Evolutionary conservation across 345 rosid genomes (phyloP).

Genomic region (Citrus trifoliata): DNA sequence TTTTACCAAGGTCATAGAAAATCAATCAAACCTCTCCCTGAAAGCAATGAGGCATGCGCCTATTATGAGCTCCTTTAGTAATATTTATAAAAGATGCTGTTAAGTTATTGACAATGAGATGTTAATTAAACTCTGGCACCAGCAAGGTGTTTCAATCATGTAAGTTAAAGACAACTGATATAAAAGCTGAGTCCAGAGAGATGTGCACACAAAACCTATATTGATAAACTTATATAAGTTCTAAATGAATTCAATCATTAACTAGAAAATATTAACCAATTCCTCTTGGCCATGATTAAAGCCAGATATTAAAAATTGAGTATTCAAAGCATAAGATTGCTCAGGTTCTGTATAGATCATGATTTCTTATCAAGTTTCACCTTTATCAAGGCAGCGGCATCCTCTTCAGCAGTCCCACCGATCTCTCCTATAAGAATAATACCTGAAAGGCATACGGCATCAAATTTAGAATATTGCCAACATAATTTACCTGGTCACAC

Average conservation of each 20-base stretch:
- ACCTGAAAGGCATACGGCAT: constrained; percentile 39
- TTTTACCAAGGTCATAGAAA: background rate
- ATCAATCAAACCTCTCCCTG: background rate
- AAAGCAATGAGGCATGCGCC: background rate
- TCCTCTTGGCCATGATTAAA: background rate
- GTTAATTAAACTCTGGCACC: background rate
- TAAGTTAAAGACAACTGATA: background rate
- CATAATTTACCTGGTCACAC: background rate
- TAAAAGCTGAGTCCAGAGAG: background rate
- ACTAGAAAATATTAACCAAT: background rate
- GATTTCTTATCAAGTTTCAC: constrained; percentile 25
- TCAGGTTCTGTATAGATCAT: background rate
- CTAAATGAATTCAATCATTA: background rate
- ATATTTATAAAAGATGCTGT: background rate
- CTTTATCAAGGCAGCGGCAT: constrained; percentile 88
- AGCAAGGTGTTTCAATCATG: background rate
- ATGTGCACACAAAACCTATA: background rate
- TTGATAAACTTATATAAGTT: background rate
- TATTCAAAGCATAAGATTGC: background rate
- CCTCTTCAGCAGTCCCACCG: constrained; percentile 98
- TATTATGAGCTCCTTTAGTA: background rate
- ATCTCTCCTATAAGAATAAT: constrained; percentile 91
- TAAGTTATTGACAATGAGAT: background rate
- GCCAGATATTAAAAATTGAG: background rate
- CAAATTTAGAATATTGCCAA: background rate